phyloP scores from a whole-genome alignment of 305 asterid species.

The Rubia tinctorum region DNA sequence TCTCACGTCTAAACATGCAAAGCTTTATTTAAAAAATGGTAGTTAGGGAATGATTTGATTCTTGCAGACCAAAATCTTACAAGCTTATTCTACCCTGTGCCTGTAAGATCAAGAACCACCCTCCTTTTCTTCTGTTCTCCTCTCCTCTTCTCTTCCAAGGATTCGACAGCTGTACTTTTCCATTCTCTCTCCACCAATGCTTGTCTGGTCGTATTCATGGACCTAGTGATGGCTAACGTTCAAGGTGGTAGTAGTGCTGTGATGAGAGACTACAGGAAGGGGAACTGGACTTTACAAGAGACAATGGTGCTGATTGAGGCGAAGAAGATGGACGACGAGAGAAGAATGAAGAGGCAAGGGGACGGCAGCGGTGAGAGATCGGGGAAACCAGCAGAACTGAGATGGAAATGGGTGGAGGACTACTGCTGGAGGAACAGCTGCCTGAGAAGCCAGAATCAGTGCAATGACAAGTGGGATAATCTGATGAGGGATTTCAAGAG shows the following conservation, averaged over 20 bases:
- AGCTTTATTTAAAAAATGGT: not conserved
- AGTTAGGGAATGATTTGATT: not conserved
- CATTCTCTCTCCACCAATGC: constrained; percentile 4
- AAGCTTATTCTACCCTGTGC: constrained; percentile 5
- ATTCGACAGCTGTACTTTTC: not conserved
- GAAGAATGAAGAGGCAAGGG: constrained; percentile 55
- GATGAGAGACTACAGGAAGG: constrained; percentile 79
- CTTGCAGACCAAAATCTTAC: not conserved
- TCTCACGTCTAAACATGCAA: constrained; percentile 9
- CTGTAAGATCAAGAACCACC: not conserved
- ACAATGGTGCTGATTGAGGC: constrained; percentile 84
- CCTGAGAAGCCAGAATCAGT: constrained; percentile 86
- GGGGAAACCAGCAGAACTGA: constrained; percentile 73
- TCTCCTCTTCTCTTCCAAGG: not conserved
- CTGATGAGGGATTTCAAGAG: constrained; percentile 95
- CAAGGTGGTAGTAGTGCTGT: constrained; percentile 31
- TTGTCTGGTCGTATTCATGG: constrained; percentile 7
- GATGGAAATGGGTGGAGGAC: constrained; percentile 98
- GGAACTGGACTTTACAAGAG: constrained; percentile 88
- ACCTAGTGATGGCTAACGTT: constrained; percentile 22
- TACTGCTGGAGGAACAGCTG: constrained; percentile 83
- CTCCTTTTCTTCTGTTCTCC: not conserved
- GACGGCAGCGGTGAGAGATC: constrained; percentile 33
- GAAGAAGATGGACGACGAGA: constrained; percentile 78
- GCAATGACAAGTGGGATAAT: constrained; percentile 96